These are phyloP conservation scores for Pittosporum tobira DNA, from an alignment of 129 eudicot species.

Conservation along the genomic window DNA sequence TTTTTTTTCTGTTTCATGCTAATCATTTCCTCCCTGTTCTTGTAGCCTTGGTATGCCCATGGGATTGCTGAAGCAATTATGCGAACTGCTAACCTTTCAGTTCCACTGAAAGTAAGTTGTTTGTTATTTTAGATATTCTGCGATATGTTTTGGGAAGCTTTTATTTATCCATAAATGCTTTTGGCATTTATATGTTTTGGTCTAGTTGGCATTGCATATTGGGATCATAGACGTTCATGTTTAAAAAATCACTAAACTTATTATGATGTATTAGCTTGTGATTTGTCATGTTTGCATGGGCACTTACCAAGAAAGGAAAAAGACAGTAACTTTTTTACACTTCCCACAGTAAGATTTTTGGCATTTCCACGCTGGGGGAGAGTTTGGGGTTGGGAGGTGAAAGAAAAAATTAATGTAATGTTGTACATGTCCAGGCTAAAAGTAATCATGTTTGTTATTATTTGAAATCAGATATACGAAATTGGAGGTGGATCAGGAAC, in stretches of 20 bases:
- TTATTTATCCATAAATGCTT: background rate
- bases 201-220: background rate
- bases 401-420: background rate
- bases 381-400: background rate
- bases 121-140: background rate
- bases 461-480: constrained; percentile 71
- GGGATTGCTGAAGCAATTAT: constrained; percentile 94
- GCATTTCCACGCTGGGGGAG: background rate
- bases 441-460: constrained; percentile 13
- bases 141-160: background rate
- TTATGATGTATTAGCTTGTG: background rate
- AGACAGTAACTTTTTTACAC: background rate
- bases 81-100: constrained; percentile 86
- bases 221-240: too few relatives aligned
- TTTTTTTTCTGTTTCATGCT: too few relatives aligned
- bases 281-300: background rate
- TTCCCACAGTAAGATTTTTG: background rate
- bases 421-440: constrained; percentile 15
- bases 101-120: constrained; percentile 77
- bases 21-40: background rate
- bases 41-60: constrained; percentile 99
- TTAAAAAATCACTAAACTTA: background rate
- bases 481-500: constrained; percentile 99
- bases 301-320: background rate
- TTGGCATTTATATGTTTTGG: background rate